Evolutionary conservation across 176 grass and related monocot species (phyloP).

Genomic region (Hordeum marinum): DNA sequence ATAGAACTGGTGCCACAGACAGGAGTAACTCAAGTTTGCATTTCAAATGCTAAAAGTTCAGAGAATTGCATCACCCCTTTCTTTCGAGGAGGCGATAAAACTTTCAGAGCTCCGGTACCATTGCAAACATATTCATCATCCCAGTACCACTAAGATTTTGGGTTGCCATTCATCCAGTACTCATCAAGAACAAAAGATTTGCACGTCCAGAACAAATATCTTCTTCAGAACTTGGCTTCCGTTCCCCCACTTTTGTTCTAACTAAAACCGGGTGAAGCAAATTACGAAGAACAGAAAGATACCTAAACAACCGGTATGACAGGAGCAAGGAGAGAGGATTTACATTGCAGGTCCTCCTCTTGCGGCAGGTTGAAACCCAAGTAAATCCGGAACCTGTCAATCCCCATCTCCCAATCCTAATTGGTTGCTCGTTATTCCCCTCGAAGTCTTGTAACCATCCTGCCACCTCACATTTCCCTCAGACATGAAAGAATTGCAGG

Average conservation of each 20-base stretch:
- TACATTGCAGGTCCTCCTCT: conserved; percentile 28
- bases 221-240: conserved; percentile 14
- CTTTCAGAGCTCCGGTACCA: neutral
- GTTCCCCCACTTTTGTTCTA: conserved; percentile 17
- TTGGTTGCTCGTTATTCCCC: conserved; percentile 19
- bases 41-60: neutral
- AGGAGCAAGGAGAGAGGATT: conserved; percentile 49
- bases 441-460: conserved; percentile 10
- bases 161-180: conserved; percentile 23
- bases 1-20: neutral
- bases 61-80: neutral
- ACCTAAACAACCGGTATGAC: conserved; percentile 36
- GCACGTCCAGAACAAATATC: conserved; percentile 29
- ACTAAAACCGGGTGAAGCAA: conserved; percentile 46
- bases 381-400: neutral
- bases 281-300: conserved; percentile 38
- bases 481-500: conserved; percentile 26
- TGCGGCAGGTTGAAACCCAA: conserved; percentile 24
- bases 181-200: conserved; percentile 30
- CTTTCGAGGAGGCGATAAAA: neutral
- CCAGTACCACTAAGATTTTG: neutral
- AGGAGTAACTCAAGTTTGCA: conserved; percentile 5
- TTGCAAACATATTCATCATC: neutral
- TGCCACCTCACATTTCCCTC: conserved; percentile 13
- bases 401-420: conserved; percentile 20